phyloP scores from a whole-genome alignment of 148 eudicot species.

The Silene conica region DNA sequence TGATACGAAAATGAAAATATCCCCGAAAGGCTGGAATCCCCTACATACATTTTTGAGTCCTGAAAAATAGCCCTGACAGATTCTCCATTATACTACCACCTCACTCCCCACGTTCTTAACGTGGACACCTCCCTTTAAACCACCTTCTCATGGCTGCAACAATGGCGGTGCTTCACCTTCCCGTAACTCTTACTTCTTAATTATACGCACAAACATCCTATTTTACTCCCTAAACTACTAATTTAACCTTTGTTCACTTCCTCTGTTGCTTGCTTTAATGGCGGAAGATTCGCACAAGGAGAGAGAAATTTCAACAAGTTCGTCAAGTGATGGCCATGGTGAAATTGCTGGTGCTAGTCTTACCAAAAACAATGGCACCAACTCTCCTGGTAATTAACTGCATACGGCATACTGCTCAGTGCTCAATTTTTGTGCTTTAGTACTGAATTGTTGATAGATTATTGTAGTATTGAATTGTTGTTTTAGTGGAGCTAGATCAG shows the following conservation, averaged over 20 bases:
- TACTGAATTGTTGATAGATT: neutral
- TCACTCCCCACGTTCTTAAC: neutral
- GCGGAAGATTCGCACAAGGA: constrained; percentile 20
- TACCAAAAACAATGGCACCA: constrained; percentile 13
- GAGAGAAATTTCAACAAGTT: constrained; percentile 9
- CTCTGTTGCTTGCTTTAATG: neutral
- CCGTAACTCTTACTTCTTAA: neutral
- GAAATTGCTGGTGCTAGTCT: constrained; percentile 11
- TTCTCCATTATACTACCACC: neutral
- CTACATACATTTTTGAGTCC: too few relatives aligned
- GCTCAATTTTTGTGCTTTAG: neutral
- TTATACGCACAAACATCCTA: neutral
- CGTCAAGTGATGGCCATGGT: constrained; percentile 1
- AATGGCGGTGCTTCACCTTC: neutral
- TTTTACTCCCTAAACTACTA: neutral
- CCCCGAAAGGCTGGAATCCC: too few relatives aligned
- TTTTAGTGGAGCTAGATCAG: neutral
- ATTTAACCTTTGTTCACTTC: neutral
- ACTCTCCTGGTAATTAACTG: constrained; percentile 17
- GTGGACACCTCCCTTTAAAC: constrained; percentile 4
- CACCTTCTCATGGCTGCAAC: neutral
- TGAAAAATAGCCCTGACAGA: neutral
- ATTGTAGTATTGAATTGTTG: neutral
- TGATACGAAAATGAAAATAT: too few relatives aligned
- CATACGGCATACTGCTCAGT: neutral